Percentiles rank a stretch among this genome's conserved stretches.
These are phyloP conservation scores for Lactarius deliciosus DNA, from an alignment of 768 basidiomycete genomes.

Conservation along the genomic window DNA sequence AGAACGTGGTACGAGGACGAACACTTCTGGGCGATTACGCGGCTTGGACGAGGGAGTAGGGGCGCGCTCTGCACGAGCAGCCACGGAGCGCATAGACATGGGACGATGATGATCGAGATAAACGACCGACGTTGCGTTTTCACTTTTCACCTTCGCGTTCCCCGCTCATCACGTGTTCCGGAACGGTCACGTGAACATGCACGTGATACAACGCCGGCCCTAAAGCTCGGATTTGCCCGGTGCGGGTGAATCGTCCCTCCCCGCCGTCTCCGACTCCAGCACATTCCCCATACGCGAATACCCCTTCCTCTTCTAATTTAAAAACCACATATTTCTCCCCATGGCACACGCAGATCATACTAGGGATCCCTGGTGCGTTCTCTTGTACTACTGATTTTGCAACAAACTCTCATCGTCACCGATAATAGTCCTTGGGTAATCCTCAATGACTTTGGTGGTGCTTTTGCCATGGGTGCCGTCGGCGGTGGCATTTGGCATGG, in stretches of 20 bases:
- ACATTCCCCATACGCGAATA: constrained; percentile 9
- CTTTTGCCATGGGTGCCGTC: constrained; percentile 96
- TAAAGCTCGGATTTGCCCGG: constrained; percentile 12
- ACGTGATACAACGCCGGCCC: constrained; percentile 23
- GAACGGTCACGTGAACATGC: constrained; percentile 1
- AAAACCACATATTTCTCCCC: constrained; percentile 22
- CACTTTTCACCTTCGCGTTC: constrained; percentile 17
- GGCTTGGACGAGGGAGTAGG: constrained; percentile 31
- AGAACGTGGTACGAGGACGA: constrained; percentile 58
- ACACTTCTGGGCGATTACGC: constrained; percentile 48
- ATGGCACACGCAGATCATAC: constrained; percentile 95
- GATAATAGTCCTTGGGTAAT: constrained; percentile 89
- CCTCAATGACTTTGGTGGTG: constrained; percentile 96
- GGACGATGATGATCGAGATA: constrained; percentile 16
- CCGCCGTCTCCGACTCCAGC: constrained; percentile 18
- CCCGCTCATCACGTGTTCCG: constrained; percentile 7
- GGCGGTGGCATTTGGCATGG: constrained; percentile 99
- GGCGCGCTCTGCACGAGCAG: constrained; percentile 21
- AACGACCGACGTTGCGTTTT: not conserved
- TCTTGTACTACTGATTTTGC: not conserved
- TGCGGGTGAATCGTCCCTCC: not conserved
- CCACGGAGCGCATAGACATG: constrained; percentile 17
- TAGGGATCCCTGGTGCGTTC: constrained; percentile 80
- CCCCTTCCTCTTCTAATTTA: constrained; percentile 25
- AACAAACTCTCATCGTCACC: constrained; percentile 16